Conservation (phyloP, 345 rosid genomes). For the Pistacia atlantica region DNA sequence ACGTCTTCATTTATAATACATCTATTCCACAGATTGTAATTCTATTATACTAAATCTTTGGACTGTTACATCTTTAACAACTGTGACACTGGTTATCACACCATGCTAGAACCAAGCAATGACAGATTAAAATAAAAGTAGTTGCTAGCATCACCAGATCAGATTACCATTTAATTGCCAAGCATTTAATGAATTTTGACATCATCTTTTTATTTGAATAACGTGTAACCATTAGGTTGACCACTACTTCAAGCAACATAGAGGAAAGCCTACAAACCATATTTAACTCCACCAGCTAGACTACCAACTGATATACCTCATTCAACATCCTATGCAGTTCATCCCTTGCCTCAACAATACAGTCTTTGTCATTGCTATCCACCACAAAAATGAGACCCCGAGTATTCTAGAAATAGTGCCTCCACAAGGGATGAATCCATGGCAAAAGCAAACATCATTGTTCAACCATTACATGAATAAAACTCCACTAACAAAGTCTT, state of each 20-base stretch:
- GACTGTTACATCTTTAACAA: no score
- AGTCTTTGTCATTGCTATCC: conserved; percentile 84
- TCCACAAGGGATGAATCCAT: conserved; percentile 88
- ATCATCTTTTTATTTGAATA: not conserved
- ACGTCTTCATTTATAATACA: not conserved
- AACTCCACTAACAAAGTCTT: not conserved
- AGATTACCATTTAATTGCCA: no score
- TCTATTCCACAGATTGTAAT: no score
- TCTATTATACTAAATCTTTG: no score
- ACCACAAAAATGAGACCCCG: conserved; percentile 89
- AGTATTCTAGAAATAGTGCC: conserved; percentile 86
- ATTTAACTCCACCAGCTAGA: not conserved
- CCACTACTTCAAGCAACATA: not conserved
- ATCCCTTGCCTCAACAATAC: conserved; percentile 81
- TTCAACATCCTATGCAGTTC: conserved; percentile 91
- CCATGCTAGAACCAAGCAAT: no score
- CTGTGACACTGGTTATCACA: no score
- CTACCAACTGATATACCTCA: conserved; percentile 48
- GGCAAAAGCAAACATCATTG: conserved; percentile 11
- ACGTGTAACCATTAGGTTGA: no score
- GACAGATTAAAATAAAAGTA: no score
- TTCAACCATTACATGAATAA: not conserved
- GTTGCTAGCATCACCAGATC: no score
- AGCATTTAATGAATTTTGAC: not conserved
- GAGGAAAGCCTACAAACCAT: not conserved